Evolutionary conservation across 2,329 filamentous ascomycete species (phyloP).

Genomic region (Penicillium sp.): DNA sequence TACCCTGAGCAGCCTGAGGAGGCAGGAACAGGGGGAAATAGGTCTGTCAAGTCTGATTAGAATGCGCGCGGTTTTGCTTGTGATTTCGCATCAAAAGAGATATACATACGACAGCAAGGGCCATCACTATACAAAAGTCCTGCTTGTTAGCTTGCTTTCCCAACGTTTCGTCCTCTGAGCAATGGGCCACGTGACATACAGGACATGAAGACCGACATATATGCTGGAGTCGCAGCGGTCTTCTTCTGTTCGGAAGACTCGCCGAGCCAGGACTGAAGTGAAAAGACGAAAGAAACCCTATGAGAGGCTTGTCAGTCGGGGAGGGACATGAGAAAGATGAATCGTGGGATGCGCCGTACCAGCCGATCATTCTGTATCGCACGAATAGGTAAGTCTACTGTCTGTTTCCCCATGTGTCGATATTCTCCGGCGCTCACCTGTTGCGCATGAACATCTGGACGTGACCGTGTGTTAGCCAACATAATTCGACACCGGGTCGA

Average conservation of each 20-base stretch:
- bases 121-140: conserved; percentile 47
- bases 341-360: conserved; percentile 38
- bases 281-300: conserved; percentile 45
- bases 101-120: conserved; percentile 47
- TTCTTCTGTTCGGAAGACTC: conserved; percentile 49
- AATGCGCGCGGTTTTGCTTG: neutral
- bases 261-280: conserved; percentile 45
- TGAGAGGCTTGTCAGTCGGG: conserved; percentile 13
- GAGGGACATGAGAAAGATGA: neutral
- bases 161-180: neutral
- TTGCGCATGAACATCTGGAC: conserved; percentile 79
- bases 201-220: conserved; percentile 73
- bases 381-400: conserved; percentile 1
- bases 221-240: conserved; percentile 61
- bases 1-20: conserved; percentile 37
- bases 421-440: conserved; percentile 50
- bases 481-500: no score
- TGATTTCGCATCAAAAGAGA: neutral
- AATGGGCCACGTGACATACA: conserved; percentile 45
- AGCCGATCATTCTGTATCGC: conserved; percentile 54
- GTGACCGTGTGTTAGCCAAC: conserved; percentile 13
- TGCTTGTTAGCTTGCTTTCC: conserved; percentile 10
- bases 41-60: conserved; percentile 38
- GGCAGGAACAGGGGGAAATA: conserved; percentile 63
- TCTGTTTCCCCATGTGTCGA: conserved; percentile 3